A percentile compares a stretch with the other conserved stretches of the same genome.
Evolutionary conservation across 2,329 filamentous ascomycete genomes (phyloP).

Genomic region (Pseudogymnoascus destructans): DNA sequence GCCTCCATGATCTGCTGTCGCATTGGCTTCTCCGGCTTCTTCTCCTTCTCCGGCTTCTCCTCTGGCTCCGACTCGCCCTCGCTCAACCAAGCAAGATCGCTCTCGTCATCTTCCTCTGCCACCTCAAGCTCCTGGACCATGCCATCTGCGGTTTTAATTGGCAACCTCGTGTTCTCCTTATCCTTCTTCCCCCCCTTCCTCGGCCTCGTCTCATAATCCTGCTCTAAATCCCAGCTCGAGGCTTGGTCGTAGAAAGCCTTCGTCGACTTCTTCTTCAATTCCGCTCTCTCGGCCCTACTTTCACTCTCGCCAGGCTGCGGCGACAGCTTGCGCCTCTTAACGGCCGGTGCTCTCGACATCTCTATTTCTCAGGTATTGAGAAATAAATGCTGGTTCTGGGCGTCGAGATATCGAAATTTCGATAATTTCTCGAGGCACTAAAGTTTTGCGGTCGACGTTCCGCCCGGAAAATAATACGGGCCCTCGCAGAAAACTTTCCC

Average conservation of each 20-base stretch:
- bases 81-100: conserved; percentile 50
- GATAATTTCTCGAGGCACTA: conserved; percentile 15
- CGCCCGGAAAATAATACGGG: conserved; percentile 18
- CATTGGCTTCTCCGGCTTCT: conserved; percentile 53
- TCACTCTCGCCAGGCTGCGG: conserved; percentile 35
- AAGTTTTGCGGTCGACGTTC: neutral
- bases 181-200: conserved; percentile 64
- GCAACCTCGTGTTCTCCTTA: conserved; percentile 58
- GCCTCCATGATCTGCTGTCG: conserved; percentile 71
- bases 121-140: conserved; percentile 47
- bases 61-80: conserved; percentile 37
- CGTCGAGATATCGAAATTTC: conserved; percentile 11
- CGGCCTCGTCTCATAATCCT: conserved; percentile 73
- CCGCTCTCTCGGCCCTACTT: conserved; percentile 16
- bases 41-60: conserved; percentile 34
- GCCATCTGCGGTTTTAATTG: conserved; percentile 77
- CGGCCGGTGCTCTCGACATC: conserved; percentile 25
- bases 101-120: conserved; percentile 39
- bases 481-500: conserved; percentile 18
- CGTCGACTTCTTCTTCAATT: conserved; percentile 9
- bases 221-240: conserved; percentile 78
- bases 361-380: neutral
- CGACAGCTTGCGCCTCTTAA: conserved; percentile 46
- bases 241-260: conserved; percentile 55
- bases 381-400: neutral